phyloP scores from a whole-genome alignment of 805 yeast species.

The Wickerhamomyces mucosus region DNA sequence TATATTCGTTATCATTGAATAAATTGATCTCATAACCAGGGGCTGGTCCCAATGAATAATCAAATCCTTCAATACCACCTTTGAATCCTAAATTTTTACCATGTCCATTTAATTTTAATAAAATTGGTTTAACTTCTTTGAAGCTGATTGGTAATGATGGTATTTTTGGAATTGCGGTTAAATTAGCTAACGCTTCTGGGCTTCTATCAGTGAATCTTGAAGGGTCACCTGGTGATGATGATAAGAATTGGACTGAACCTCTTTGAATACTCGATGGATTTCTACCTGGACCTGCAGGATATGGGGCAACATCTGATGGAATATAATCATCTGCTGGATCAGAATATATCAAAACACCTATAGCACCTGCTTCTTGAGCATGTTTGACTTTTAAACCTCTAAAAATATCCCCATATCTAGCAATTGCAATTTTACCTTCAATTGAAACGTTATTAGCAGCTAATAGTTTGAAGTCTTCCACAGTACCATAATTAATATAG shows the following conservation, averaged over 20 bases:
- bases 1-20: conserved; percentile 51
- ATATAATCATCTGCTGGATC: conserved; percentile 61
- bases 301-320: conserved; percentile 50
- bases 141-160: conserved; percentile 66
- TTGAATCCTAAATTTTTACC: conserved; percentile 44
- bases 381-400: conserved; percentile 70
- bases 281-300: conserved; percentile 72
- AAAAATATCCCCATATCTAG: conserved; percentile 56
- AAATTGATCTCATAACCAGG: conserved; percentile 38
- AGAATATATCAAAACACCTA: conserved; percentile 56
- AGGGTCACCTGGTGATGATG: conserved; percentile 67
- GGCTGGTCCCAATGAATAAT: conserved; percentile 45
- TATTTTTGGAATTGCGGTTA: conserved; percentile 47
- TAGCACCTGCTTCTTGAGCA: conserved; percentile 64
- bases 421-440: conserved; percentile 52
- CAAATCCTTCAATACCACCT: conserved; percentile 34
- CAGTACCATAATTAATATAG: conserved; percentile 62
- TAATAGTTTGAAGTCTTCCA: conserved; percentile 46
- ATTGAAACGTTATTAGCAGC: conserved; percentile 37
- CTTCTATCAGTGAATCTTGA: conserved; percentile 55
- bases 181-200: conserved; percentile 40
- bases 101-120: conserved; percentile 45
- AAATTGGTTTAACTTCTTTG: conserved; percentile 53
- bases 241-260: conserved; percentile 60
- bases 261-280: conserved; percentile 71